Base-by-base conservation (phyloP, 177 flowering plant genomes). In the Vitis hybrid region DNA sequence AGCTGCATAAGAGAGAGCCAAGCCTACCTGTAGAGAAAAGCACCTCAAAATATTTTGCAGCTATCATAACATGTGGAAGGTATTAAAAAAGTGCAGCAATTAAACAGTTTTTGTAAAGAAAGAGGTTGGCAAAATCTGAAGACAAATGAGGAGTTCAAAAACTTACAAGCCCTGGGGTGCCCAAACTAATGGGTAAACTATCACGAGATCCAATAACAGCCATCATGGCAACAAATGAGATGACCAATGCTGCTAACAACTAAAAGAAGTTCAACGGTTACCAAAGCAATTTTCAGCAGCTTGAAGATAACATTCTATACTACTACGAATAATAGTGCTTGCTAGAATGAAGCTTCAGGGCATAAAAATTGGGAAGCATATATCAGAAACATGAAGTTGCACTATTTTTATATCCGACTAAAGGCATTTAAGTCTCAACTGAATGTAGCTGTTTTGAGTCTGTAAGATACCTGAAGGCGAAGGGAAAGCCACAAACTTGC, bases 401-500 rank as follows among this genome's bases (percentile, higher is more conserved):
- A 24, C 13, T 18, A 5, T 8, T 15, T 55, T 11, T 21, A 17
- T 3, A 17, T 56, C 21, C 30, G 4, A 35, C 3, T 63, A 41
- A 7, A 10, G 24, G 58, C 8, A 18, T 24, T 41, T 32, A 9
- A 18, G 17, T 21, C 49, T 17, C 13, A 20, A 13, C 41, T 35
- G 8, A 14, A 9, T 18, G 27, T 0, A 2, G 27, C 21, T 24
- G 51, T 17, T 27, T 30, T 30, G 62, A n/a, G 12, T 41, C 21
- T 51, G 54, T 48, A 6, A 66, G 66, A 68, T 81, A 91, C 98
- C 86, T 95, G 99, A 74, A 95, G 96, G 53, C 97, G 97, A 74
- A 93, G 77, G 62, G 99, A 95, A 67, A 95, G 98, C 99, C 99
- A 95, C 77, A 91, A 81, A 79, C 97, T 90, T 71, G 97, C 97